Evolutionary conservation across 2,329 filamentous ascomycete genomes (phyloP).

Genomic region (Microsporum ferrugineum): DNA sequence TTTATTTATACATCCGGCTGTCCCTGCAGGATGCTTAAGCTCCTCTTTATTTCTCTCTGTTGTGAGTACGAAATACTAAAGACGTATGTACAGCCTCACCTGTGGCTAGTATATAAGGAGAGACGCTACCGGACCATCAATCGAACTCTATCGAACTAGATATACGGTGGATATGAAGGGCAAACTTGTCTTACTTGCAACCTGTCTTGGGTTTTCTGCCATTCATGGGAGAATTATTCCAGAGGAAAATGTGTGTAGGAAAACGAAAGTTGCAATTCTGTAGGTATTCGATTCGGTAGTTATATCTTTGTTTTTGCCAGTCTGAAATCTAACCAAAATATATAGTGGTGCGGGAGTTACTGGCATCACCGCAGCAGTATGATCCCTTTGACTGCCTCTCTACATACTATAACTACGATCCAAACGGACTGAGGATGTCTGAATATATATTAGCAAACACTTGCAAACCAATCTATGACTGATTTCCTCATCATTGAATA

Average conservation of each 20-base stretch:
- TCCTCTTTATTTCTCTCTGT: not conserved
- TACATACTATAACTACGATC: not conserved
- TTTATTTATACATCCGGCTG: not conserved
- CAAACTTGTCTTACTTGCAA: not conserved
- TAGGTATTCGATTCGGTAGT: constrained; percentile 13
- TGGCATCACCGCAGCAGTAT: constrained; percentile 50
- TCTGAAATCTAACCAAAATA: not conserved
- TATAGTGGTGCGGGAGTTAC: constrained; percentile 47
- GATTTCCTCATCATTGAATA: constrained; percentile 58
- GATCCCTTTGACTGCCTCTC: not conserved
- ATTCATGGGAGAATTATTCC: not conserved
- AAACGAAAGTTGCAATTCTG: constrained; percentile 27
- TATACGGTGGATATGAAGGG: not conserved
- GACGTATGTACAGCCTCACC: not conserved
- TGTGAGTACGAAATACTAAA: not conserved
- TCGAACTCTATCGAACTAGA: not conserved
- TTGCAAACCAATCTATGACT: constrained; percentile 48
- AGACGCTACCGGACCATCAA: no score
- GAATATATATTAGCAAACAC: constrained; percentile 39
- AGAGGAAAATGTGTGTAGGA: constrained; percentile 15
- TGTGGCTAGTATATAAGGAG: no score
- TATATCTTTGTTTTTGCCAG: not conserved
- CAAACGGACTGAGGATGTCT: not conserved
- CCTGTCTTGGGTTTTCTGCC: not conserved
- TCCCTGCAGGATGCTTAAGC: not conserved